Evolutionary conservation across 306 rosid genomes (phyloP).

Genomic region (Malus sylvestris): DNA sequence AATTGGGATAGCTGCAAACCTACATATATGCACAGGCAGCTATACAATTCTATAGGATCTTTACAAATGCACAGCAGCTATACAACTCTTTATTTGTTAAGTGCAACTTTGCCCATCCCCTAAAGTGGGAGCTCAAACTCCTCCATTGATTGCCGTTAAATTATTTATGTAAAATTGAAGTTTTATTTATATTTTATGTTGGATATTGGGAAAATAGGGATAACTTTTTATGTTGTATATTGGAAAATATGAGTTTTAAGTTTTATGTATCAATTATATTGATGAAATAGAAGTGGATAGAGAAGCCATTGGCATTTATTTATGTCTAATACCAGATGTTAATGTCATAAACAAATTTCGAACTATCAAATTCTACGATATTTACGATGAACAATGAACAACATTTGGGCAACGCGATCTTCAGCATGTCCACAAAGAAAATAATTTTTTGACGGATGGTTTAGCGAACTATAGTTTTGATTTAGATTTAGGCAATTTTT

Average conservation of each 20-base stretch:
- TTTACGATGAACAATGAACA: background rate
- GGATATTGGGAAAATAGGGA: background rate
- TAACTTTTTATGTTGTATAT: no score
- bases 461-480: no score
- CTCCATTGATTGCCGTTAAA: no score
- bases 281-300: background rate
- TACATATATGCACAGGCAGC: conserved; percentile 26
- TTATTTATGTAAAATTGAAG: background rate
- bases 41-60: conserved; percentile 20
- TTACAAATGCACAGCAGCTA: conserved; percentile 15
- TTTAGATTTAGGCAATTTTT: no score
- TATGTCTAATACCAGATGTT: background rate
- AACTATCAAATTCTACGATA: background rate
- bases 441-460: no score
- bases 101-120: no score
- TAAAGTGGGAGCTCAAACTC: no score
- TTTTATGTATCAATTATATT: background rate
- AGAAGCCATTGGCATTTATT: background rate
- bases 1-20: conserved; percentile 29
- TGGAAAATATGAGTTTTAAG: background rate
- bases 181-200: background rate
- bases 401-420: background rate
- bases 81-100: conserved; percentile 14
- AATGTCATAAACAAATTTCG: background rate
- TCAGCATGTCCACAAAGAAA: no score